Base-by-base conservation (phyloP, 305 asterid species). In the Fraxinus albicans region DNA sequence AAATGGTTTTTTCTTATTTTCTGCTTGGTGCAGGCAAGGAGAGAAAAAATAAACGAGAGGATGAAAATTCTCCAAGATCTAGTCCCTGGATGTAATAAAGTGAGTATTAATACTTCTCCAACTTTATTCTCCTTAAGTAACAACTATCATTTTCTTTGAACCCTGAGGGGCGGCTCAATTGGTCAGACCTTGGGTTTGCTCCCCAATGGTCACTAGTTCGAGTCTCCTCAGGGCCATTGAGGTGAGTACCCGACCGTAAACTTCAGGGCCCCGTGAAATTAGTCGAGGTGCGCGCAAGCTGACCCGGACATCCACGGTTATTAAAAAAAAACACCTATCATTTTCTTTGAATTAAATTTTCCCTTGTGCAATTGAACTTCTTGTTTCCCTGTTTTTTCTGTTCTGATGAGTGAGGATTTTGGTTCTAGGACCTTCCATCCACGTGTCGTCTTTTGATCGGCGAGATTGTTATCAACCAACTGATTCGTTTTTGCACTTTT, bases 81-180 rank as follows among this genome's bases (percentile, higher is more conserved):
- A 76, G 99, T 96, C 84, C 99, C 99, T 78, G 98, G 98, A 55
- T 92, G 99, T 84, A 94, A 93, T 89, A 95, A 93, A 92, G 99
- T 94, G 88, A 89, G 93, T 80, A 55, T 35, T 77, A 31, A 47
- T 60, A 38, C 69, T 67, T 34, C 69, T 50, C 77, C 47, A 58
- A 36, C 58, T 33, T 70, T 6, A 67, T 81, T 50, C 75, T 69
- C 38, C 65, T 63, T 6, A 34, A 75, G 79, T 77, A 69, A 76
- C 80, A 78, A 53, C 27, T 34, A 79, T 44, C n/a, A 4, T 55
- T 55, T 81, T 6, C 35, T 6, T 67, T 10, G 34, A 69, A 60
- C n/a, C n/a, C n/a, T n/a, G n/a, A n/a, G n/a, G n/a, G n/a, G n/a
- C n/a, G n/a, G n/a, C n/a, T n/a, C n/a, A n/a, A n/a, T n/a, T n/a